These are phyloP conservation scores for Candida nitratophila DNA, from an alignment of 805 yeast genomes.

Conservation along the genomic window DNA sequence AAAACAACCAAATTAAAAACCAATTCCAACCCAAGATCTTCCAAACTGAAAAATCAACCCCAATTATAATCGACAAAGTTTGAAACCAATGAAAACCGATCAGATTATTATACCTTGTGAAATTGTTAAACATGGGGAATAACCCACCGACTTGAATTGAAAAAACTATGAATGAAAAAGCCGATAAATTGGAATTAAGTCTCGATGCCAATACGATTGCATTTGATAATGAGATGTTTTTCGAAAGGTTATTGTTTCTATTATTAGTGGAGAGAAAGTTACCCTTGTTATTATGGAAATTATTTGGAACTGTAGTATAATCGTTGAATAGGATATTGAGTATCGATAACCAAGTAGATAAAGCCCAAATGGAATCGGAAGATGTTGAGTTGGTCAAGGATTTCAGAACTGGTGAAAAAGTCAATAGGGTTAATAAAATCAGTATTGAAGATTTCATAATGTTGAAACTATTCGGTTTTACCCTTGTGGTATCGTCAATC, in stretches of 20 bases:
- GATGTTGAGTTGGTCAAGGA: constrained; percentile 85
- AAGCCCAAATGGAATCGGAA: constrained; percentile 92
- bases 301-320: constrained; percentile 46
- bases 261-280: not conserved
- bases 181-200: constrained; percentile 62
- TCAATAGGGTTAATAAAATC: constrained; percentile 61
- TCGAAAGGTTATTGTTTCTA: constrained; percentile 59
- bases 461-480: constrained; percentile 20
- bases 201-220: constrained; percentile 91
- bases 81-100: constrained; percentile 26
- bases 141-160: constrained; percentile 66
- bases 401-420: constrained; percentile 83
- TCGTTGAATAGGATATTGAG: constrained; percentile 64
- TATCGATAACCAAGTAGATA: constrained; percentile 72
- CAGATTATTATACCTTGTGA: constrained; percentile 39
- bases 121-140: constrained; percentile 62
- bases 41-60: constrained; percentile 27
- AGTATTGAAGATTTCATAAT: constrained; percentile 60
- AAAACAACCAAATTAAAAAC: constrained; percentile 41
- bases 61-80: constrained; percentile 17
- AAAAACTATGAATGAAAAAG: constrained; percentile 75
- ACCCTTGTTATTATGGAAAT: no score
- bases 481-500: not conserved
- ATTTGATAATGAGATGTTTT: constrained; percentile 77
- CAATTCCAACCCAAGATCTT: constrained; percentile 34